Evolutionary conservation across 495 filamentous ascomycete species (phyloP), one percentile per base, ranked within the genome.

Genomic region (Penicillium turbatum): DNA sequence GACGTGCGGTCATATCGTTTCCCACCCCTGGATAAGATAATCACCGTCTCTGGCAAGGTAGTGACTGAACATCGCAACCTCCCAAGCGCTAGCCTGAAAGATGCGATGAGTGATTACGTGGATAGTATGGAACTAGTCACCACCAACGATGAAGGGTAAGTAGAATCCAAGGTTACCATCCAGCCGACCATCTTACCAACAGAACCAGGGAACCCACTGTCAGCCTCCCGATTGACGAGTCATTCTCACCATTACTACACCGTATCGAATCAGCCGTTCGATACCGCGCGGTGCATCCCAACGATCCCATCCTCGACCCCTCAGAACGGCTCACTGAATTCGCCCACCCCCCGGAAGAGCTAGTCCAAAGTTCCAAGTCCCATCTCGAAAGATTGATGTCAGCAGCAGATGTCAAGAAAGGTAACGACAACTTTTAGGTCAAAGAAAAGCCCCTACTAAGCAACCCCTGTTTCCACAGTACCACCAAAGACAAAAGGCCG

Each of bases 181-280:
- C 5, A 5, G 4, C 17, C 3, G 36, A 55, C 17, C n/a, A 35
- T 24, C 30, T 47, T 21, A 45, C 27, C 27, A 12, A n/a, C 48
- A 39, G 21, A 47, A 12, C 11, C 48, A 90, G 86, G n/a, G 76
- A 88, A 10, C 75, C 76, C 1, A 68, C 76, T 10, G 88, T 96
- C 55, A 90, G 89, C 36, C 81, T 88, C 31, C 77, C 83, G 8
- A 80, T 96, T 43, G 90, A 95, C 26, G 89, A 97, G 44, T 83
- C 84, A 1, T 97, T 83, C 72, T 91, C 88, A n/a, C 91, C 93
- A n/a, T 62, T 88, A n/a, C 73, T 97, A 19, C 93, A 97, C 66
- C 86, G 92, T 48, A 81, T 97, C 35, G 87, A 90, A 53, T 84
- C 95, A 70, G 89, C 88, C 35, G 82, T 97, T 49, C 83, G 87